Evolutionary conservation across 768 basidiomycete genomes (phyloP).

Genomic region (Favolaschia claudopus): DNA sequence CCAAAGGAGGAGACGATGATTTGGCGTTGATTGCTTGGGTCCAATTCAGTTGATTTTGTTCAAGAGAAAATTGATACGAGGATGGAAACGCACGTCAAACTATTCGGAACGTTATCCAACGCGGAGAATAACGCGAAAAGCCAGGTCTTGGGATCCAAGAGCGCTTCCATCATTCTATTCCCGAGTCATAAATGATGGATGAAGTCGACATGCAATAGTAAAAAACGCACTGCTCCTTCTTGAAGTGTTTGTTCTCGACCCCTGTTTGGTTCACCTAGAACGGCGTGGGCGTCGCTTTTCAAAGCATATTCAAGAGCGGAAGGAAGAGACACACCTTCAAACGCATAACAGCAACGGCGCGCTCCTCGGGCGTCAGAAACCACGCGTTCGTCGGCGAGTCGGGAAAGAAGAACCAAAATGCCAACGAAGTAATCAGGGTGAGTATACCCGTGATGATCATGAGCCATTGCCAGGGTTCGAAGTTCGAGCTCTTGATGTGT

Average conservation of each 20-base stretch:
- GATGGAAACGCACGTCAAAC: slow-evolving; percentile 26
- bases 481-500: slow-evolving; percentile 61
- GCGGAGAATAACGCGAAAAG: slow-evolving; percentile 74
- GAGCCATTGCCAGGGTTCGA: slow-evolving; percentile 83
- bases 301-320: not conserved
- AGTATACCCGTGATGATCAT: slow-evolving; percentile 74
- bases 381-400: slow-evolving; percentile 78
- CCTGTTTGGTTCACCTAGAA: slow-evolving; percentile 76
- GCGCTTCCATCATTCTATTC: slow-evolving; percentile 70
- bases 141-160: slow-evolving; percentile 78
- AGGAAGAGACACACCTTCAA: slow-evolving; percentile 53
- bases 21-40: slow-evolving; percentile 64
- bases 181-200: not conserved
- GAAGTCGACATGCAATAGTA: no score
- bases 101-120: slow-evolving; percentile 70
- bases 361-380: slow-evolving; percentile 76
- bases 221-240: slow-evolving; percentile 74
- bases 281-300: not conserved
- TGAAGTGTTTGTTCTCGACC: slow-evolving; percentile 83
- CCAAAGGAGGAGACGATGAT: slow-evolving; percentile 75
- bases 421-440: slow-evolving; percentile 58
- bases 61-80: not conserved
- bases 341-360: slow-evolving; percentile 63
- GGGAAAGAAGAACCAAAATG: slow-evolving; percentile 77
- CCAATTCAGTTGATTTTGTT: no score